Percentiles rank a stretch among this genome's conserved stretches.
Conservation (phyloP, 2,329 filamentous ascomycete species). For the Ambrosiella xylebori region DNA sequence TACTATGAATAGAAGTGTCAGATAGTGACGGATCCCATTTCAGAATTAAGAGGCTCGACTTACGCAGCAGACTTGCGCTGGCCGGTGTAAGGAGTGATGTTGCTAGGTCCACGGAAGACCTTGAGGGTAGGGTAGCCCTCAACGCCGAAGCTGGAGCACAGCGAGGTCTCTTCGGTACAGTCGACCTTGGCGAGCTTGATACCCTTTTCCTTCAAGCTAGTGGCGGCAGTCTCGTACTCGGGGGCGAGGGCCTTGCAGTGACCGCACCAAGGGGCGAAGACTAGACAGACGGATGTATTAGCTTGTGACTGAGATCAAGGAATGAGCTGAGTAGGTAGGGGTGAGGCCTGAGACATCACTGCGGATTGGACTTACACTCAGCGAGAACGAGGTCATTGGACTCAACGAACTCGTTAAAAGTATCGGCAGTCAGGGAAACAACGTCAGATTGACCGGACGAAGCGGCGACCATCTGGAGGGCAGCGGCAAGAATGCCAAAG, state of each 20-base stretch:
- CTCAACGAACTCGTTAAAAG: slow-evolving; percentile 73
- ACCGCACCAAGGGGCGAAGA: slow-evolving; percentile 93
- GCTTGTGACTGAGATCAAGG: slow-evolving; percentile 13
- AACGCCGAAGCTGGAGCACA: slow-evolving; percentile 79
- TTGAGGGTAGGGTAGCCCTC: slow-evolving; percentile 98
- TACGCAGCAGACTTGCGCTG: slow-evolving; percentile 70
- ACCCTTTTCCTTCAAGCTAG: slow-evolving; percentile 70
- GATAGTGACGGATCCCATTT: not conserved
- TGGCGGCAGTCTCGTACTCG: slow-evolving; percentile 78
- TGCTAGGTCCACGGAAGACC: slow-evolving; percentile 86
- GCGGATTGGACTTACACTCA: slow-evolving; percentile 51
- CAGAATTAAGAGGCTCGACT: slow-evolving; percentile 19
- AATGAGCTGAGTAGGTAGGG: not conserved
- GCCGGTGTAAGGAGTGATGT: slow-evolving; percentile 67
- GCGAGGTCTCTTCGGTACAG: slow-evolving; percentile 84
- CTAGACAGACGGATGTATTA: slow-evolving; percentile 28
- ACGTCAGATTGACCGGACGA: slow-evolving; percentile 51
- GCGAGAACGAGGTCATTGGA: slow-evolving; percentile 78
- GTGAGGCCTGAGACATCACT: not conserved
- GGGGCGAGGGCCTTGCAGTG: slow-evolving; percentile 97
- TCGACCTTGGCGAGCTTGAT: slow-evolving; percentile 77
- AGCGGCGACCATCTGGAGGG: slow-evolving; percentile 41
- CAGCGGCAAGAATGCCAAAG: slow-evolving; percentile 37
- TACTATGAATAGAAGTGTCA: slow-evolving; percentile 23
- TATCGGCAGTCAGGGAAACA: slow-evolving; percentile 65